Evolutionary conservation across 1,139 yeast species (phyloP).

Genomic region (Geotrichum reessii): DNA sequence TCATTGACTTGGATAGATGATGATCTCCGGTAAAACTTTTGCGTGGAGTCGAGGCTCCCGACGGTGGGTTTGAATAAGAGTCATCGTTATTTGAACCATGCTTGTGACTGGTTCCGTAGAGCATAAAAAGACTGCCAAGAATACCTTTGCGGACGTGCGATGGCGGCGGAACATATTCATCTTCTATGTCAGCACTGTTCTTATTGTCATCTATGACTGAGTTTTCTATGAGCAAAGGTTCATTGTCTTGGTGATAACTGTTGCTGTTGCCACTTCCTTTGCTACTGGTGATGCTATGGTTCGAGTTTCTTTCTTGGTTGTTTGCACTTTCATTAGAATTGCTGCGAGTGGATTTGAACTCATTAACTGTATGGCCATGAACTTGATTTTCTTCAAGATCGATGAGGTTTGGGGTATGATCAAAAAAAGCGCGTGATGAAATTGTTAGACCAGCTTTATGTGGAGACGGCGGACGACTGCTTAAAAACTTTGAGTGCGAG

Average conservation of each 20-base stretch:
- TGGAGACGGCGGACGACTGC: slow-evolving; percentile 11
- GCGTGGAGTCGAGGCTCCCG: slow-evolving; percentile 16
- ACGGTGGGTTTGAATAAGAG: background rate
- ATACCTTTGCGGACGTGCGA: slow-evolving; percentile 75
- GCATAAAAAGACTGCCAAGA: slow-evolving; percentile 62
- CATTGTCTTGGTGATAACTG: background rate
- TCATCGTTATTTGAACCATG: background rate
- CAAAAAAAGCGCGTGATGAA: slow-evolving; percentile 3
- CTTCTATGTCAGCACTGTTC: slow-evolving; percentile 22
- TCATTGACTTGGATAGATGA: slow-evolving; percentile 12
- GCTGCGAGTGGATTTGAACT: background rate
- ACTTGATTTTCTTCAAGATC: background rate
- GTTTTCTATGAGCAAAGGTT: background rate
- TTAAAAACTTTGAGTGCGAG: slow-evolving; percentile 10
- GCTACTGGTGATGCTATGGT: background rate
- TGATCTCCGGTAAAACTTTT: slow-evolving; percentile 1
- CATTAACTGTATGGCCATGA: background rate
- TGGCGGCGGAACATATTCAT: slow-evolving; percentile 65
- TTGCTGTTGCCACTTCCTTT: background rate
- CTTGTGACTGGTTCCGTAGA: slow-evolving; percentile 45
- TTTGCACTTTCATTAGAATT: background rate
- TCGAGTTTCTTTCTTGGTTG: background rate
- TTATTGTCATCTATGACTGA: background rate
- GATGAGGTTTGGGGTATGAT: background rate
- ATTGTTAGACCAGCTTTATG: slow-evolving; percentile 3